Evolutionary conservation across 805 yeast genomes (phyloP), one percentile per base, ranked within the genome.

Genomic region (Saturnispora galanensis): DNA sequence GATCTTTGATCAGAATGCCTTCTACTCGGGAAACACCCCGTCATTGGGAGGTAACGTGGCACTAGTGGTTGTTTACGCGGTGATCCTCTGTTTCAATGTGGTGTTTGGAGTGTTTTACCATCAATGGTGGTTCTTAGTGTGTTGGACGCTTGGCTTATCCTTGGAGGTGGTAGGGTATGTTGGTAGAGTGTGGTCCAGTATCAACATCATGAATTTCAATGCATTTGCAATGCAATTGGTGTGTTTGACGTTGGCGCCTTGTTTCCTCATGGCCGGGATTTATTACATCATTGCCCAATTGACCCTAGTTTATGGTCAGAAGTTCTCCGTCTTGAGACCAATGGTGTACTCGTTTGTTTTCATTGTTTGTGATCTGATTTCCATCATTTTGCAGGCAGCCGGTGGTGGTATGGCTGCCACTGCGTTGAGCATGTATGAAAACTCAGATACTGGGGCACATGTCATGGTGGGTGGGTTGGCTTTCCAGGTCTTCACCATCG

Each of bases 251-350:
- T 62, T 87, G 39, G 90, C 86, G 0, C 96, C 96, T 0, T 86
- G 85, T 16, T 82, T 87, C 59, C 67, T 84, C 38, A 82, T 84
- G 84, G 96, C 84, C 4, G 95, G 90, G 1, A 68, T 87, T 3
- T 88, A 87, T 63, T 81, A 73, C 51, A 67, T 79, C 44, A 63
- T 87, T 50, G 87, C 83, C 5, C 82, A 84, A 60, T 53, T 82
- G 41, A 67, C 79, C 39, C 77, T 80, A 45, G 60, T 84, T 1
- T 78, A 76, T 54, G 86, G 86, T 2, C 64, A 67, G 46, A 56
- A 64, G 13, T 79, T 63, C 50, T 77, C 88, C 0, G 17, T 64
- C 5, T 47, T 76, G 30, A 67, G 63, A 46, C 89, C 90, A 7
- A 68, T 74, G 68, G 67, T 66, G 53, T 81, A 79, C 55, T 71